Percentiles rank a stretch among this genome's conserved stretches.
phyloP scores from a whole-genome alignment of 768 basidiomycete genomes.

The Boletus coccyginus region DNA sequence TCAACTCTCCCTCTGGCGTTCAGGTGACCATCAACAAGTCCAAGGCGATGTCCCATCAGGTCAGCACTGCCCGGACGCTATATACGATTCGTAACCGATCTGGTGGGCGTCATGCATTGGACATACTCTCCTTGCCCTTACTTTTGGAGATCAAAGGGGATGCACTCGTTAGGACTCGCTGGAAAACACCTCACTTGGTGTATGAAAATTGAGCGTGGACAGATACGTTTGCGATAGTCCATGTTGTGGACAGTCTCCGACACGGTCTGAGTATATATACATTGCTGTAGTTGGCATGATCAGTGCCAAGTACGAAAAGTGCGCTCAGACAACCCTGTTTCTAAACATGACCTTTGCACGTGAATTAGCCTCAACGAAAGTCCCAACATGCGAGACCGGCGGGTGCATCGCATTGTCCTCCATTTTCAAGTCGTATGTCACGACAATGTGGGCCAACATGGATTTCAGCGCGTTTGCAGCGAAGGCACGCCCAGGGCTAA shows the following conservation, averaged over 20 bases:
- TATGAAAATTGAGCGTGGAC: conserved; percentile 92
- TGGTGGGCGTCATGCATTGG: conserved; percentile 66
- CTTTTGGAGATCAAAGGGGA: conserved; percentile 15
- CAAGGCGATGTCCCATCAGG: conserved; percentile 50
- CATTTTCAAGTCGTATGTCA: conserved; percentile 8
- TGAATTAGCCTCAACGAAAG: not conserved
- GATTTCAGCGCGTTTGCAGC: not conserved
- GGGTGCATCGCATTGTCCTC: not conserved
- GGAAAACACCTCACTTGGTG: conserved; percentile 53
- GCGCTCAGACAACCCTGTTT: not conserved
- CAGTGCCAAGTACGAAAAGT: not conserved
- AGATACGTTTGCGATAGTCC: conserved; percentile 72
- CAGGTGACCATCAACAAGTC: conserved; percentile 65
- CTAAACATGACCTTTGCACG: not conserved
- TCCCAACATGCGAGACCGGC: not conserved
- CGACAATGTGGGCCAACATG: not conserved
- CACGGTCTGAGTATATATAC: too few relatives aligned
- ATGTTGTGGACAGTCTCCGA: conserved; percentile 20
- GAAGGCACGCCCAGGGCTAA: not conserved
- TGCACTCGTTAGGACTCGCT: conserved; percentile 93
- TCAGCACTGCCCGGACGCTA: conserved; percentile 47
- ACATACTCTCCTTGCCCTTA: conserved; percentile 22
- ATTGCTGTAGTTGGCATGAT: too few relatives aligned
- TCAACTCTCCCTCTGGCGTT: conserved; percentile 53
- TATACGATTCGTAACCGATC: conserved; percentile 63